Percentiles rank a stretch among this genome's conserved stretches.
Evolutionary conservation across 371 early-diverging fungal species (phyloP).

Genomic region (Catenaria anguillulae): DNA sequence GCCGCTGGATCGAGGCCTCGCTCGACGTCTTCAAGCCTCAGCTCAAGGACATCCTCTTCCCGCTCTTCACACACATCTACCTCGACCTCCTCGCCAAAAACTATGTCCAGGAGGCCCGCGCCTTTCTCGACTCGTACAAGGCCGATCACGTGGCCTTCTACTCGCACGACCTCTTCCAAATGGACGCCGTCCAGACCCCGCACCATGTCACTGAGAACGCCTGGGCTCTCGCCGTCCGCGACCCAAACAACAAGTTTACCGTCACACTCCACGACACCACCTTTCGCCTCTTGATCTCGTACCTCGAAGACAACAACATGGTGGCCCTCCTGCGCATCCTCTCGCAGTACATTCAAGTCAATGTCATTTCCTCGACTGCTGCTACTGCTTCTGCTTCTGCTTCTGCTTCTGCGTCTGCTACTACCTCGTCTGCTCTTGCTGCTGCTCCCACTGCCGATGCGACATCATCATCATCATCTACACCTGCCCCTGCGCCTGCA

Average conservation of each 20-base stretch:
- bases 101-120: constrained; percentile 45
- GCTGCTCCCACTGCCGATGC: too few relatives aligned
- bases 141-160: constrained; percentile 62
- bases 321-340: constrained; percentile 79
- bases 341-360: constrained; percentile 84
- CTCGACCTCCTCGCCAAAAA: constrained; percentile 65
- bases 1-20: constrained; percentile 88
- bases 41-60: constrained; percentile 72
- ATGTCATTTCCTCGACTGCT: constrained; percentile 33
- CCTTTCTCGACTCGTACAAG: constrained; percentile 62
- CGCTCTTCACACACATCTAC: constrained; percentile 88
- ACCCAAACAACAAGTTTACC: constrained; percentile 73
- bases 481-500: not conserved
- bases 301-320: constrained; percentile 81
- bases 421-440: not conserved
- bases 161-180: constrained; percentile 42
- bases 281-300: constrained; percentile 82
- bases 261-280: constrained; percentile 79
- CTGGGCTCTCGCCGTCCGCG: constrained; percentile 65
- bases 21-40: constrained; percentile 85
- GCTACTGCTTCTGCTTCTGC: too few relatives aligned
- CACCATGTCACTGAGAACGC: constrained; percentile 69
- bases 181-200: constrained; percentile 47
- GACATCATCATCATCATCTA: not conserved
- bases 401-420: too few relatives aligned